phyloP scores from a whole-genome alignment of 1,284 basidiomycete species.

The Ceratobasidium sp. region DNA sequence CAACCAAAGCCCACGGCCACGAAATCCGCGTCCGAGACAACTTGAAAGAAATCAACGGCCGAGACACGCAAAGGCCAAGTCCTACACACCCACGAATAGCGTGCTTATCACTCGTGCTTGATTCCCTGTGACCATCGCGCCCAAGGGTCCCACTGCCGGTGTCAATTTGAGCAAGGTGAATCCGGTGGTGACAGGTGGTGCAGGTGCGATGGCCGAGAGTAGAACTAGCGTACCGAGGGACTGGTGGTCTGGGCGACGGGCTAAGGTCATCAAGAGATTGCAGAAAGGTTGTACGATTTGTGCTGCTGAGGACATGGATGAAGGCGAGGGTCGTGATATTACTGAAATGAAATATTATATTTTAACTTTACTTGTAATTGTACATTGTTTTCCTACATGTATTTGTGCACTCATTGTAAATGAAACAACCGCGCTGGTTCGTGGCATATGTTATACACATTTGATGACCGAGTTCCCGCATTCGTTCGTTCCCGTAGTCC shows the following conservation, averaged over 20 bases:
- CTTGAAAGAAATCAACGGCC: slow-evolving; percentile 93
- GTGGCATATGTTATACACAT: too few relatives aligned
- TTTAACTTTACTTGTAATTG: too few relatives aligned
- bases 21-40: slow-evolving; percentile 89
- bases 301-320: too few relatives aligned
- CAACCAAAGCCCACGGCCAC: slow-evolving; percentile 90
- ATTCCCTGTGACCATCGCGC: slow-evolving; percentile 85
- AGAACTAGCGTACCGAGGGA: slow-evolving; percentile 83
- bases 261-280: slow-evolving; percentile 88
- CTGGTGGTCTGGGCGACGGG: slow-evolving; percentile 83
- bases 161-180: slow-evolving; percentile 97
- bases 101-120: slow-evolving; percentile 92
- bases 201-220: slow-evolving; percentile 87
- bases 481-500: too few relatives aligned
- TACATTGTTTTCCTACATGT: too few relatives aligned
- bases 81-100: slow-evolving; percentile 96
- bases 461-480: too few relatives aligned
- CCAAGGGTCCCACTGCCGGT: slow-evolving; percentile 76
- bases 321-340: too few relatives aligned
- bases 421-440: too few relatives aligned
- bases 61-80: slow-evolving; percentile 95
- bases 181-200: slow-evolving; percentile 77
- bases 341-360: too few relatives aligned
- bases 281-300: too few relatives aligned
- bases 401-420: too few relatives aligned